phyloP scores from a whole-genome alignment of 2,329 filamentous ascomycete genomes.

The Rutstroemia sp. region DNA sequence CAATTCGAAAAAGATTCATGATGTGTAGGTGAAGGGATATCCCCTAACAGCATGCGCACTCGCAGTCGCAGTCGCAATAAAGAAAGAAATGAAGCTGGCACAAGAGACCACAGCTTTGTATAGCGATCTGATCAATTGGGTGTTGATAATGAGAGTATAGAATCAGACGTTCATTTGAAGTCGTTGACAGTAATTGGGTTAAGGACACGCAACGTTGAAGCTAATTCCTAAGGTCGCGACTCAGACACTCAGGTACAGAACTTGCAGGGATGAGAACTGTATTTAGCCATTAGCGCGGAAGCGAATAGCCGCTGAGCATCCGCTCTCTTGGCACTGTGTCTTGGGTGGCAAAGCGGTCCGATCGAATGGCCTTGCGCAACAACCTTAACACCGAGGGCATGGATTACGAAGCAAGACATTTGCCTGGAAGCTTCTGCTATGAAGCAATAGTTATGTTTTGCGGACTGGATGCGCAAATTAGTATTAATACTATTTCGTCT shows the following conservation, averaged over 20 bases:
- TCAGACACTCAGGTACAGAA: constrained; percentile 2
- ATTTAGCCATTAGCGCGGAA: not conserved
- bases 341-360: not conserved
- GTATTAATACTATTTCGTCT: not conserved
- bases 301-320: constrained; percentile 23
- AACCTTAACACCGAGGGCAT: not conserved
- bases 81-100: not conserved
- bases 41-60: constrained; percentile 3
- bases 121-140: not conserved
- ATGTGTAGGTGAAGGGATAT: constrained; percentile 25
- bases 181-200: constrained; percentile 4
- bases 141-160: not conserved
- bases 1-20: constrained; percentile 65
- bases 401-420: constrained; percentile 26
- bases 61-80: not conserved
- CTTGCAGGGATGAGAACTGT: constrained; percentile 1
- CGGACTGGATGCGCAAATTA: too few species aligned
- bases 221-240: constrained; percentile 8
- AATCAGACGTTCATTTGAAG: not conserved
- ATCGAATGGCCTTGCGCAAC: not conserved
- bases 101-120: not conserved
- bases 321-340: constrained; percentile 29
- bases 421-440: constrained; percentile 24
- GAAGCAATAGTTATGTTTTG: too few species aligned
- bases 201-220: constrained; percentile 25